Evolutionary conservation across 495 filamentous ascomycete genomes (phyloP).

Genomic region (Tricharina praecox): DNA sequence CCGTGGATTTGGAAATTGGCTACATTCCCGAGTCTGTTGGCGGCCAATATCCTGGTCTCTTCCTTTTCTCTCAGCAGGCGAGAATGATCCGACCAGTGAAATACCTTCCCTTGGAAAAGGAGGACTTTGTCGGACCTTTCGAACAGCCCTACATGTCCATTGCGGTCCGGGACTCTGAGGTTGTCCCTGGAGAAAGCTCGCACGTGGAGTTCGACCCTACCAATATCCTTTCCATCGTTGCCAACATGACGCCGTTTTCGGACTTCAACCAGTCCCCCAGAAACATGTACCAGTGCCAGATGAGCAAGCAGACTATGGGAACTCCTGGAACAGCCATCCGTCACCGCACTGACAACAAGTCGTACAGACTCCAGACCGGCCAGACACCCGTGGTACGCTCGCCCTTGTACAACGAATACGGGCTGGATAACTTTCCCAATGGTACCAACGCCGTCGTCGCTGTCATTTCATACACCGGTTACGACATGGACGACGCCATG

Average conservation of each 20-base stretch:
- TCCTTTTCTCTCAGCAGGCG: slow-evolving; percentile 70
- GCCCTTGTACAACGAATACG: slow-evolving; percentile 85
- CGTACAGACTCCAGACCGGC: slow-evolving; percentile 84
- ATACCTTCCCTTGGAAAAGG: slow-evolving; percentile 66
- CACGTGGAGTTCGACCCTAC: slow-evolving; percentile 92
- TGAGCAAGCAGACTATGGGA: slow-evolving; percentile 99
- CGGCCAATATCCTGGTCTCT: slow-evolving; percentile 89
- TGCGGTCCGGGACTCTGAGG: slow-evolving; percentile 66
- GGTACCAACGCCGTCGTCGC: slow-evolving; percentile 94
- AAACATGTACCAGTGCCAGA: slow-evolving; percentile 99
- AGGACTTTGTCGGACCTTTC: slow-evolving; percentile 77
- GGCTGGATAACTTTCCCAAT: slow-evolving; percentile 95
- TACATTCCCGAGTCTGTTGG: slow-evolving; percentile 71
- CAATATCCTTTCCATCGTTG: slow-evolving; percentile 91
- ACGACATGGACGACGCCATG: slow-evolving; percentile 99
- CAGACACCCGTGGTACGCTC: slow-evolving; percentile 89
- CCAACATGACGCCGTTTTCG: slow-evolving; percentile 97
- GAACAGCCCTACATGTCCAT: slow-evolving; percentile 99
- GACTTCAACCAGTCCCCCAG: slow-evolving; percentile 97
- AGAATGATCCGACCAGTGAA: slow-evolving; percentile 85
- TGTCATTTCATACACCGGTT: slow-evolving; percentile 96
- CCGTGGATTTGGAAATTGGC: slow-evolving; percentile 72
- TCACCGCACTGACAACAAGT: slow-evolving; percentile 91
- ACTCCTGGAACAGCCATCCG: slow-evolving; percentile 75
- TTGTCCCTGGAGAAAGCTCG: slow-evolving; percentile 69